These are phyloP conservation scores for Aspergillus tanneri DNA, from an alignment of 2,329 filamentous ascomycete species.

Conservation along the genomic window DNA sequence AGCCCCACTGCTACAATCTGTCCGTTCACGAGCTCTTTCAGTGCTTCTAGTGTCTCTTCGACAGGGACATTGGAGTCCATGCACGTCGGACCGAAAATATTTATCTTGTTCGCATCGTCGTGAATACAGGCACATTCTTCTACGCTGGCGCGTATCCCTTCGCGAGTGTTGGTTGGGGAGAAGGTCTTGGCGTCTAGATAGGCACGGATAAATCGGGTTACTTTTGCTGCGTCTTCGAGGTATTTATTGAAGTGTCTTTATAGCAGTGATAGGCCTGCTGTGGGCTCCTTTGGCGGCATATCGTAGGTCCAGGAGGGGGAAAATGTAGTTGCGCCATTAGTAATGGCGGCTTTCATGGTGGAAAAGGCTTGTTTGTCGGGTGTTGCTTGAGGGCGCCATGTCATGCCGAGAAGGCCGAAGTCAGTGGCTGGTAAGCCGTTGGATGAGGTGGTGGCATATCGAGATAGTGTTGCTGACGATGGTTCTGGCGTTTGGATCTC, in stretches of 20 bases:
- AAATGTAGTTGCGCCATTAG: background rate
- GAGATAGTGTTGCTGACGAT: no score
- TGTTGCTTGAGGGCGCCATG: background rate
- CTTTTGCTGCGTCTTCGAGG: background rate
- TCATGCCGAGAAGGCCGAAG: conserved; percentile 2
- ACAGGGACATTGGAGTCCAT: background rate
- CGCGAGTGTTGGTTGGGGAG: background rate
- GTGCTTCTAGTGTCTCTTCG: background rate
- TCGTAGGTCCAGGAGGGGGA: background rate
- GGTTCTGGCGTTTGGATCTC: no score
- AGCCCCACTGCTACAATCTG: background rate
- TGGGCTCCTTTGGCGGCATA: background rate
- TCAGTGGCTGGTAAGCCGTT: background rate
- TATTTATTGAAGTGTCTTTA: background rate
- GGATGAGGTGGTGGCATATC: no score
- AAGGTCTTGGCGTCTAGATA: background rate
- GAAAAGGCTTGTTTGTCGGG: background rate
- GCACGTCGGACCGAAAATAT: background rate
- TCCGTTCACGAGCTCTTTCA: background rate
- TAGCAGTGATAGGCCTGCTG: background rate
- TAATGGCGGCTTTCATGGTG: background rate
- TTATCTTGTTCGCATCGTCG: background rate
- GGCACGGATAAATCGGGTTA: background rate
- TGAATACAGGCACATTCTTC: background rate
- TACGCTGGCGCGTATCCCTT: background rate